These are phyloP conservation scores for Phytopythium helicoides DNA, from an alignment of 352 stramenopile species.

Conservation along the genomic window DNA sequence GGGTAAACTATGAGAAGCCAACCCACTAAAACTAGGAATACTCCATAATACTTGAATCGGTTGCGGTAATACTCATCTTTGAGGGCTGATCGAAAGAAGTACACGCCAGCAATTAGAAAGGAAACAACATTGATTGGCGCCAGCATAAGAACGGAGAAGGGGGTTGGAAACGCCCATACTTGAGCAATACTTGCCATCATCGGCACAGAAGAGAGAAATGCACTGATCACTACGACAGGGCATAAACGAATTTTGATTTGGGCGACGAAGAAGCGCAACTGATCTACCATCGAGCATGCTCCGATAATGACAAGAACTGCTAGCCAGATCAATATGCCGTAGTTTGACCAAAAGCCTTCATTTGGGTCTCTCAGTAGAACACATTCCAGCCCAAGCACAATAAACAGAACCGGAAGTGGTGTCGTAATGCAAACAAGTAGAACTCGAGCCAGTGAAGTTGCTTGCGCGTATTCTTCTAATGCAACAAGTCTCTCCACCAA, in stretches of 20 bases:
- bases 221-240: slow-evolving; percentile 7
- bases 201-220: slow-evolving; percentile 4
- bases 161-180: slow-evolving; percentile 17
- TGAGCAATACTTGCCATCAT: slow-evolving; percentile 5
- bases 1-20: slow-evolving; percentile 20
- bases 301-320: slow-evolving; percentile 2
- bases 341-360: slow-evolving; percentile 17
- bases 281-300: slow-evolving; percentile 1
- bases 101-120: slow-evolving; percentile 1
- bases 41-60: slow-evolving; percentile 6
- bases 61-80: no score
- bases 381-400: slow-evolving; percentile 12
- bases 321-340: slow-evolving; percentile 17
- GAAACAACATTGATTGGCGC: slow-evolving; percentile 5
- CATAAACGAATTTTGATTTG: slow-evolving; percentile 1
- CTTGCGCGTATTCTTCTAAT: slow-evolving; percentile 20
- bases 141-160: slow-evolving; percentile 8
- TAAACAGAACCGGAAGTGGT: slow-evolving; percentile 13
- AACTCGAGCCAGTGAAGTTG: slow-evolving; percentile 11
- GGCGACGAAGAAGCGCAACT: slow-evolving; percentile 9
- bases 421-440: slow-evolving; percentile 12
- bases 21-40: slow-evolving; percentile 3
- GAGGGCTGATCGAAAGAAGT: slow-evolving; percentile 4
- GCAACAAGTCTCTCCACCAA: slow-evolving; percentile 21
- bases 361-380: slow-evolving; percentile 12